Evolutionary conservation across 2,329 filamentous ascomycete species (phyloP), one percentile per base, ranked within the genome.

Genomic region (Bimuria novae-zelandiae): DNA sequence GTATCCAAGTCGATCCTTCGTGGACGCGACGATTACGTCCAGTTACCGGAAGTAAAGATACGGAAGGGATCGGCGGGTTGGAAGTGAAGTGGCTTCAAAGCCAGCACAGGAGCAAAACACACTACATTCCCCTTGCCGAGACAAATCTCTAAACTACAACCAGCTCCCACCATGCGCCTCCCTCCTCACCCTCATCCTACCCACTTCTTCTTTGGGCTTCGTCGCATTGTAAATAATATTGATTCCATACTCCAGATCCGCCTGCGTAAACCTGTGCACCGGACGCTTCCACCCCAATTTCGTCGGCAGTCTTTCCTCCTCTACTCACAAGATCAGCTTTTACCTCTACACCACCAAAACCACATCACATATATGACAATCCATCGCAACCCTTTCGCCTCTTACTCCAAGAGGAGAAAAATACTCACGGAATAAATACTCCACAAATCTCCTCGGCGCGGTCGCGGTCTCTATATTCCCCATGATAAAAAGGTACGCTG

Each of bases 401-500:
- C n/a, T 11, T 17, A 12, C 12, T 27, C 40, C 14, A 11, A n/a
- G 4, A 7, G 17, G 14, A 33, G n/a, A 33, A n/a, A 33, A 6
- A 27, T 27, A 53, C 74, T 65, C 60, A 81, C 76, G 64, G 54
- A 81, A 79, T 45, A 79, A 76, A 40, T 75, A 81, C 41, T 77
- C 75, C 0, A 81, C 73, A 3, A 75, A 49, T 1, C 56, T 61
- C 51, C 71, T 68, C 16, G 75, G 68, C 1, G 78, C 79, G 0
- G 70, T 78, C 0, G 63, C 72, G 1, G 65, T 40, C 0, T 63
- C 49, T 8, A 72, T 60, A 58, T 82, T 75, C 1, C 81, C 81
- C 35, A 83, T 76, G 0, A 74, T 73, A 17, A 81, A 64, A 14
- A 82, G 70, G 1, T 76, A 77, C 3, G 79, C 80, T 7, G 76